Evolutionary conservation across 192 early-diverging fungal genomes (phyloP).

Genomic region (Dissophora globulifera): DNA sequence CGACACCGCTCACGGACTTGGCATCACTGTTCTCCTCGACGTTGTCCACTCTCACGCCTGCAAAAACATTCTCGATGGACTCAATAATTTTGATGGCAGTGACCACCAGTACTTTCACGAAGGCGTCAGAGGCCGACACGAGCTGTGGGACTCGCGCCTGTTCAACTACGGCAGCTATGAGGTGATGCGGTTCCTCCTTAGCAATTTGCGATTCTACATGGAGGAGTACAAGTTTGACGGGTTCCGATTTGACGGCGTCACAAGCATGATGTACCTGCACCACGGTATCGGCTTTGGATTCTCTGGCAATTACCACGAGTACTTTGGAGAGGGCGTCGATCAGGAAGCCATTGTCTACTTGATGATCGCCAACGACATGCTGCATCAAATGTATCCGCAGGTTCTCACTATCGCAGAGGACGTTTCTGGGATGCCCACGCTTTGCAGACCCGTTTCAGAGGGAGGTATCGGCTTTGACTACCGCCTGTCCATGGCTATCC

Average conservation of each 20-base stretch:
- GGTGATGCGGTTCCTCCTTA: conserved; percentile 91
- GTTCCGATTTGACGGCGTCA: conserved; percentile 98
- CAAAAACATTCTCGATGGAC: conserved; percentile 94
- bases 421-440: conserved; percentile 98
- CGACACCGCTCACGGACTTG: conserved; percentile 90
- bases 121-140: conserved; percentile 85
- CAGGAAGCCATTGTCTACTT: conserved; percentile 88
- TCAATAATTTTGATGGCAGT: conserved; percentile 96
- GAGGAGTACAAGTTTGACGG: conserved; percentile 92
- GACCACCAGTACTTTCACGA: conserved; percentile 98
- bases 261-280: conserved; percentile 95
- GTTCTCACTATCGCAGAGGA: conserved; percentile 96
- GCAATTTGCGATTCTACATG: conserved; percentile 95
- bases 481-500: conserved; percentile 94
- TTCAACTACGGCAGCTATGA: conserved; percentile 97
- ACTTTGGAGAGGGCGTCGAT: conserved; percentile 90
- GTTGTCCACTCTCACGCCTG: conserved; percentile 97
- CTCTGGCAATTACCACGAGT: conserved; percentile 92
- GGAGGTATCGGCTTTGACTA: conserved; percentile 98
- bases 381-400: conserved; percentile 83
- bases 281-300: conserved; percentile 96
- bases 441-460: conserved; percentile 86
- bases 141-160: conserved; percentile 92
- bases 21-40: conserved; percentile 90
- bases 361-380: conserved; percentile 76